phyloP scores from a whole-genome alignment of 202 grass and related monocot genomes.

The Digitaria exilis region DNA sequence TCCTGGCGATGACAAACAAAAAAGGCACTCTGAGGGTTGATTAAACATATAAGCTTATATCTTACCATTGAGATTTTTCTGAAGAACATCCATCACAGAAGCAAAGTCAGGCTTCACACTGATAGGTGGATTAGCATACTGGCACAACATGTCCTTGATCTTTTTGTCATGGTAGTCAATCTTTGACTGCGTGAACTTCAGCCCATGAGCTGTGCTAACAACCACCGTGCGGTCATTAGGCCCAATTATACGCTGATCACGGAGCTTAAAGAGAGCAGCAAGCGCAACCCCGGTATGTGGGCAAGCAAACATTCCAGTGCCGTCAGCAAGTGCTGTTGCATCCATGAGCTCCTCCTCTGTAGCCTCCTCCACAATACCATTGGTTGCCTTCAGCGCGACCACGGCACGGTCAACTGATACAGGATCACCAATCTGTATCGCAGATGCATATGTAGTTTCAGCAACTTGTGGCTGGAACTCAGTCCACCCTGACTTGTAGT shows the following conservation, averaged over 20 bases:
- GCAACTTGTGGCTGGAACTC: constrained; percentile 72
- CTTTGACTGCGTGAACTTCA: constrained; percentile 90
- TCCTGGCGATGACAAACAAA: constrained; percentile 23
- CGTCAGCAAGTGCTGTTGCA: constrained; percentile 76
- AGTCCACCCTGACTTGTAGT: constrained; percentile 76
- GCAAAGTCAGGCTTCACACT: constrained; percentile 82
- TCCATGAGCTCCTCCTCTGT: constrained; percentile 95
- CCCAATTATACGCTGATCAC: constrained; percentile 62
- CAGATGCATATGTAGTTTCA: constrained; percentile 74
- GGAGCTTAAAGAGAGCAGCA: constrained; percentile 79
- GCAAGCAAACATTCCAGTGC: constrained; percentile 88
- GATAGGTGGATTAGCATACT: constrained; percentile 73
- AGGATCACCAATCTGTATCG: constrained; percentile 88
- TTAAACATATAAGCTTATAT: constrained; percentile 39
- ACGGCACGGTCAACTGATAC: constrained; percentile 80
- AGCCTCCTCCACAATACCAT: constrained; percentile 89
- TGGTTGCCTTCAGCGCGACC: constrained; percentile 59
- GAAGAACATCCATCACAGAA: constrained; percentile 86
- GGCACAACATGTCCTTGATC: constrained; percentile 78
- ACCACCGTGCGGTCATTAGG: constrained; percentile 78
- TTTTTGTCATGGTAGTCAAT: constrained; percentile 82
- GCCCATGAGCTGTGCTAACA: constrained; percentile 81
- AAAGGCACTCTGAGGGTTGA: constrained; percentile 21
- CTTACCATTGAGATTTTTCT: constrained; percentile 69
- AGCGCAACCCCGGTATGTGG: constrained; percentile 91